Evolutionary conservation across 495 filamentous ascomycete genomes (phyloP), one percentile per base, ranked within the genome.

Genomic region (Collariella sp.): DNA sequence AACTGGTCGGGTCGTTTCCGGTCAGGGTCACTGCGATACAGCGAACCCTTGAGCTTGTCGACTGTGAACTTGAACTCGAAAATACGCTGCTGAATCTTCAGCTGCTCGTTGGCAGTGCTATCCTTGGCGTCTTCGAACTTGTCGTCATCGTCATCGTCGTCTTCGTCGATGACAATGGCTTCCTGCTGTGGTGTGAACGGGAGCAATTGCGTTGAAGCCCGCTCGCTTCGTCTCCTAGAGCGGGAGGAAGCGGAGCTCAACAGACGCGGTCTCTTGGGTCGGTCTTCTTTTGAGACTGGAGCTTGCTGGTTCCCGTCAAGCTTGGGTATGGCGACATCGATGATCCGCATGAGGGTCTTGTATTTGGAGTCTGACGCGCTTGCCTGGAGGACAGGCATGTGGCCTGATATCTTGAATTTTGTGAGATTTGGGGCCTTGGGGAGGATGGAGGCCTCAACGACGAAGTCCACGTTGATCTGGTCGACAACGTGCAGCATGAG

Each of bases 41-140:
- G 75, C 0, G 93, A 95, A 24, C 94, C 93, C 70, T 91, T 88
- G 16, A 98, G 77, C 55, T 84, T 85, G 55, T 95, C 93, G 46
- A 96, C 94, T 2, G 86, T 87, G 62, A 98, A 98, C 58, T 90
- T 93, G 73, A 98, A 87, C 63, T 97, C 89, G 62, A 98, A 97
- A 54, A 83, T 90, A 19, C 86, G 81, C 59, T 95, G 91, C 59
- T 88, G 86, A 22, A 89, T 75, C 64, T 85, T 86, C 36, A 88
- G 74, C n/a, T 79, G 74, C 46, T 79, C 72, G 18, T 76, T 77
- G 1, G 74, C 70, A 18, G 77, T 74, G 22, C 76, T 79, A 55
- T 89, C 83, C 48, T 76, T 67, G 24, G 79, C 74, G 35, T 86
- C 76, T 45, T 86, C 78, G 45, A 83, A 82, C 29, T 79, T 72